Conservation (phyloP, 2,329 filamentous ascomycete genomes). For the Penicillium sp. region DNA sequence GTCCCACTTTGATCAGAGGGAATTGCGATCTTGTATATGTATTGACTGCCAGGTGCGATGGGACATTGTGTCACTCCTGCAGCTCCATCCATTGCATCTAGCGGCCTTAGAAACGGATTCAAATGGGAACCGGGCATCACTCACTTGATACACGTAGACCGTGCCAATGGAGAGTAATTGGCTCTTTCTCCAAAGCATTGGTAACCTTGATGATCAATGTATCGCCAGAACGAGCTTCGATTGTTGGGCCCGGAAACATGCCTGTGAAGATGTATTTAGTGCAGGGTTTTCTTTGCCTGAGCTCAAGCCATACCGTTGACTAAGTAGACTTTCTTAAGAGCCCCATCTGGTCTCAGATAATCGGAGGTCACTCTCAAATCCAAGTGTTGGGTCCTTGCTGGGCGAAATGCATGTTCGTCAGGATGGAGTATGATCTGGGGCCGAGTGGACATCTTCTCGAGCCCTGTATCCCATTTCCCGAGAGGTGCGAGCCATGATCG, state of each 20-base stretch:
- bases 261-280: conserved; percentile 16
- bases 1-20: conserved; percentile 39
- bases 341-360: conserved; percentile 45
- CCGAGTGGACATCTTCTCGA: conserved; percentile 6
- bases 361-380: conserved; percentile 42
- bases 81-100: conserved; percentile 61
- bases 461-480: background rate
- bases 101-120: conserved; percentile 1
- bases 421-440: conserved; percentile 37
- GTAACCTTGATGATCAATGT: conserved; percentile 40
- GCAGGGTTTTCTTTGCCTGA: background rate
- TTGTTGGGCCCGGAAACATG: conserved; percentile 46
- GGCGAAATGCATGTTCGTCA: conserved; percentile 39
- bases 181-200: conserved; percentile 39
- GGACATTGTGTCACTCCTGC: conserved; percentile 60
- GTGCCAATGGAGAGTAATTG: conserved; percentile 46
- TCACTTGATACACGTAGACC: conserved; percentile 41
- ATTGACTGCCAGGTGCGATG: conserved; percentile 54
- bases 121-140: background rate
- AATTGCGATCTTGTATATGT: conserved; percentile 41
- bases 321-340: conserved; percentile 46
- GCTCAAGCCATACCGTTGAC: conserved; percentile 43
- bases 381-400: conserved; percentile 29
- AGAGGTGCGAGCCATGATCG: conserved; percentile 4
- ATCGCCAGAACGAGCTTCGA: conserved; percentile 47